These are phyloP conservation scores for Alternaria sp. DNA, from an alignment of 2,329 filamentous ascomycete genomes.

Conservation along the genomic window DNA sequence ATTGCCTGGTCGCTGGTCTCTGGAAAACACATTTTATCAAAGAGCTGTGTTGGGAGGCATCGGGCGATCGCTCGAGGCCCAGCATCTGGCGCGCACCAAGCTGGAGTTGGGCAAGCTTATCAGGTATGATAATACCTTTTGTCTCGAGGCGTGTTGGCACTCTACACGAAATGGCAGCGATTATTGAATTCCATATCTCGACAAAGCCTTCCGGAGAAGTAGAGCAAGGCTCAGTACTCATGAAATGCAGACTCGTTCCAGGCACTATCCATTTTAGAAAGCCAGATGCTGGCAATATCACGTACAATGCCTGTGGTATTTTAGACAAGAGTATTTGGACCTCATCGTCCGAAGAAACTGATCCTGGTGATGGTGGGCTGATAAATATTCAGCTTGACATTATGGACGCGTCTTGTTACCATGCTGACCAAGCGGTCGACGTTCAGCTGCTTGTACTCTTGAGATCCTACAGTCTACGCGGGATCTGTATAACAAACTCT, in stretches of 20 bases:
- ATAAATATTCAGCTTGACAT: background rate
- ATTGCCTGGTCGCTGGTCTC: background rate
- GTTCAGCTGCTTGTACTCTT: background rate
- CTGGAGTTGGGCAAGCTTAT: background rate
- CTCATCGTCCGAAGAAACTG: too few relatives aligned
- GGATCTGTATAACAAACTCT: too few relatives aligned
- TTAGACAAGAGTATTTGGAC: too few relatives aligned
- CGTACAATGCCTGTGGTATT: too few relatives aligned
- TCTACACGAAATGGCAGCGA: too few relatives aligned
- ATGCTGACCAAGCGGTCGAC: background rate
- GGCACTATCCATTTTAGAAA: too few relatives aligned
- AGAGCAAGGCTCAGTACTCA: background rate
- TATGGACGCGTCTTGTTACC: accelerated
- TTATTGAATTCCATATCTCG: too few relatives aligned
- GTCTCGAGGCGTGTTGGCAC: too few relatives aligned
- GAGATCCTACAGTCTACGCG: too few relatives aligned
- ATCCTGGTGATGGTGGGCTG: too few relatives aligned
- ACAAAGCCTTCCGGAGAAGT: background rate
- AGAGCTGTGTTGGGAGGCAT: background rate
- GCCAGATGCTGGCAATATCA: too few relatives aligned
- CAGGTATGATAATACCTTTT: too few relatives aligned
- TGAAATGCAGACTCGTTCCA: background rate
- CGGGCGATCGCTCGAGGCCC: accelerated
- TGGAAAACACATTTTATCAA: background rate
- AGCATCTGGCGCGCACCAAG: background rate